Evolutionary conservation across 108 stramenopile genomes (phyloP), one percentile per base, ranked within the genome.

Genomic region (Mediolabrus comicus): DNA sequence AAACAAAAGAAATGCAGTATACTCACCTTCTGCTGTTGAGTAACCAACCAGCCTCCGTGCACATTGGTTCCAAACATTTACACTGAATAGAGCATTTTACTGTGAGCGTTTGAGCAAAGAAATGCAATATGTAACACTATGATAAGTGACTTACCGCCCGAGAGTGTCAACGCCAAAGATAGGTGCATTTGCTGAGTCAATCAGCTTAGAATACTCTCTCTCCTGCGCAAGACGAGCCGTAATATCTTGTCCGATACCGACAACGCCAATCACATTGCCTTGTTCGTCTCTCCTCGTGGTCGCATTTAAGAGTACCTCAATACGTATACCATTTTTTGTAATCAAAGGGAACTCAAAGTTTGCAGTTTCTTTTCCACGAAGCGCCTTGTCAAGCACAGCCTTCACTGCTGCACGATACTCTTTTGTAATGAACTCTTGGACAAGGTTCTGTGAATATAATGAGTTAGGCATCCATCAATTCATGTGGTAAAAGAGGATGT

Each of bases 101-200:
- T n/a, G n/a, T n/a, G n/a, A n/a, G n/a, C n/a, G n/a, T n/a, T n/a
- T n/a, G n/a, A n/a, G n/a, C n/a, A n/a, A n/a, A n/a, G n/a, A n/a
- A n/a, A n/a, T n/a, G n/a, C n/a, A n/a, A n/a, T n/a, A n/a, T n/a
- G n/a, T n/a, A n/a, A n/a, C n/a, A n/a, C n/a, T n/a, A n/a, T n/a
- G n/a, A n/a, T n/a, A n/a, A n/a, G n/a, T n/a, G n/a, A n/a, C n/a
- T n/a, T n/a, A n/a, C 12, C 26, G 59, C 13, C 88, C 88, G 12
- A 68, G 26, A 8, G 34, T 38, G 58, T 89, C 86, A 7, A 89
- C 61, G 9, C 92, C 92, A 65, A 93, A 93, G 25, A 93, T 89
- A 3, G 92, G 92, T 13, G 89, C 92, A 65, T 92, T 92, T 0
- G 89, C 89, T 12, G 84, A 82, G 41, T 92, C 92, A 60, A 90